Base-by-base conservation (phyloP, 208 protist species). In the Acanthamoeba castellanii region DNA sequence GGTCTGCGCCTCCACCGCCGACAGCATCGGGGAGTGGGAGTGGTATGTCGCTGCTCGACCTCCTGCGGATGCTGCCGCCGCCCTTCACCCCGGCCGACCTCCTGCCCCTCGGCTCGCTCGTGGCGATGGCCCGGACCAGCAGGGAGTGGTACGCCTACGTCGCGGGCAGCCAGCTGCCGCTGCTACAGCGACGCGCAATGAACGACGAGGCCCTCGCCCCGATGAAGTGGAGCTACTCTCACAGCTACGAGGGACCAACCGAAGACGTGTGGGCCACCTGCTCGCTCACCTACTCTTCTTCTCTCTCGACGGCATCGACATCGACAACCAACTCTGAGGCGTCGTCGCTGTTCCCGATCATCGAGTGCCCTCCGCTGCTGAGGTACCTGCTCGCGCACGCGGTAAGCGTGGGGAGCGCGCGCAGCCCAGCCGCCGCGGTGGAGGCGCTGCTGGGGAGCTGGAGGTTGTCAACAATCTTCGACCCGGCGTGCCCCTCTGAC, bases 101-200 rank as follows among this genome's bases (percentile, higher is more conserved):
- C 27, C 70, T 78, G 70, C 14, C 70, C 37, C n/a, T 78, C 37
- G 34, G 37, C 70, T 32, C 70, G 70, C 70, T 78, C 70, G 70
- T 47, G 32, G 13, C 13, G 11, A 5, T 78, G n/a, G 70, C 70
- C 11, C 32, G 37, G 34, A 78, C 70, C 4, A 42, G 70, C 37
- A 78, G 27, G 70, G 70, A 20, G 16, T 78, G 70, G 70, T 78
- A 78, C 7, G n/a, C 70, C 37, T 78, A 47, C 34, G 37, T 78
- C 13, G 27, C 37, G n/a, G 70, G 32, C 70, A 34, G 70, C 70
- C 34, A 78, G 70, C 32, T 47, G 34, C 70, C 70, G 70, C 34
- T 8, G 13, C 70, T 78, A 2, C 34, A 42, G 34, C 70, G 70
- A 1, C 32, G 70, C 37, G 37, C 37, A 30, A 20, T 78, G 20